A percentile compares a stretch with the other conserved stretches of the same genome.
phyloP scores from a whole-genome alignment of 2,329 filamentous ascomycete species.

The Cytospora schulzeri region DNA sequence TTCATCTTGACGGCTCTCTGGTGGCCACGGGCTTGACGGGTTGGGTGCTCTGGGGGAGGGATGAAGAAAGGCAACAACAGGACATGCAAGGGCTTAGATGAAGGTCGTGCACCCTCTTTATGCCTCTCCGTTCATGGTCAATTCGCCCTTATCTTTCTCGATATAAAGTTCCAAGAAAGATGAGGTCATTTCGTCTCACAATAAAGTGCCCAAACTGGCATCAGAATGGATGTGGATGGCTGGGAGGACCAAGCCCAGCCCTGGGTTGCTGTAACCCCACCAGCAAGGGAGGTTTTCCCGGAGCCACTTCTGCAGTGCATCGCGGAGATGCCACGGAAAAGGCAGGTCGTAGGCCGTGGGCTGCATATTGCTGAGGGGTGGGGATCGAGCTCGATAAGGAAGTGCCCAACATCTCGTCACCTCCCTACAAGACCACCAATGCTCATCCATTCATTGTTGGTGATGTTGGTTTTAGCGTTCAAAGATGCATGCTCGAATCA shows the following conservation, averaged over 20 bases:
- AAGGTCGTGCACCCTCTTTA: neutral
- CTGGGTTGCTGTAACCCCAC: neutral
- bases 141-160: neutral
- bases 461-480: neutral
- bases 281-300: neutral
- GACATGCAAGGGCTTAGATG: neutral
- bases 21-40: neutral
- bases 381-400: neutral
- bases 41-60: neutral
- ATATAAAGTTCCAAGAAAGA: neutral
- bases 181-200: neutral
- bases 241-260: neutral
- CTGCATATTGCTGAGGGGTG: neutral
- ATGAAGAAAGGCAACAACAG: neutral
- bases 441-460: neutral
- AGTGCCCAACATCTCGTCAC: neutral
- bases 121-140: neutral
- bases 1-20: constrained; percentile 18
- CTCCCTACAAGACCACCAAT: neutral
- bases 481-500: no score
- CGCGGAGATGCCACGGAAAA: neutral
- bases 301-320: neutral
- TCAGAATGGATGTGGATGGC: neutral
- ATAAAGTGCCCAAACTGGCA: neutral
- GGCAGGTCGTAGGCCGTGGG: neutral